Base-by-base conservation (phyloP, 2,329 filamentous ascomycete species). In the Scolecobasidium constrictum region DNA sequence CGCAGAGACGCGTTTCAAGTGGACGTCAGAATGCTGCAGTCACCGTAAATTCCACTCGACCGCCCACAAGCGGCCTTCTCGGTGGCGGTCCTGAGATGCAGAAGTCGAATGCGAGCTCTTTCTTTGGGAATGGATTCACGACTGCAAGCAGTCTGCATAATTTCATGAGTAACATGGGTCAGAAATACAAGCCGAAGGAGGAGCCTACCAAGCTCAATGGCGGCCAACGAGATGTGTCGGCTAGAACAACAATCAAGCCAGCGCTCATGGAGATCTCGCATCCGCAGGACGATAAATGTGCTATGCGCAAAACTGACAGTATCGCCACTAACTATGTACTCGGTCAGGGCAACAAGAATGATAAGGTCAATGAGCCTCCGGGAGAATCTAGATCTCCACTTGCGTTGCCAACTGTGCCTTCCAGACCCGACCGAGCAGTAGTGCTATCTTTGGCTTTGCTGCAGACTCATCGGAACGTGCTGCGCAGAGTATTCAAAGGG, bases 401-500 rank as follows among this genome's bases (percentile, higher is more conserved):
- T 17, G n/a, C 19, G 4, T 35, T 20, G 5, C 40, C 40, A 15
- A 7, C 31, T 3, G 18, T 42, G 4, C 19, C 40, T 16, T 16
- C 15, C 20, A 12, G 6, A 4, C 47, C 52, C 2, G 48, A 50
- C 4, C 57, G 57, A 12, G 56, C 60, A 11, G 64, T 78, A 48
- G 66, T 83, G 5, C 60, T 78, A 15, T 75, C 78, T 0, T 57
- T 72, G 1, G 60, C 56, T 9, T 53, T 72, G 28, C 63, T 61
- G 26, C 60, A 42, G 45, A 56, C 51, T 35, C 60, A 68, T 13
- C 69, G 72, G 23, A 38, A 46, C 0, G 52, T 83, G 2, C 52
- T 77, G 11, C 68, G 64, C n/a, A 52, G 59, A 2, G 9, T 31
- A n/a, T 59, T 84, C 2, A 65, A 74, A 46, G 55, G 59, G 2